Evolutionary conservation across 192 early-diverging fungal species (phyloP).

Genomic region (Oehlia diaphana): DNA sequence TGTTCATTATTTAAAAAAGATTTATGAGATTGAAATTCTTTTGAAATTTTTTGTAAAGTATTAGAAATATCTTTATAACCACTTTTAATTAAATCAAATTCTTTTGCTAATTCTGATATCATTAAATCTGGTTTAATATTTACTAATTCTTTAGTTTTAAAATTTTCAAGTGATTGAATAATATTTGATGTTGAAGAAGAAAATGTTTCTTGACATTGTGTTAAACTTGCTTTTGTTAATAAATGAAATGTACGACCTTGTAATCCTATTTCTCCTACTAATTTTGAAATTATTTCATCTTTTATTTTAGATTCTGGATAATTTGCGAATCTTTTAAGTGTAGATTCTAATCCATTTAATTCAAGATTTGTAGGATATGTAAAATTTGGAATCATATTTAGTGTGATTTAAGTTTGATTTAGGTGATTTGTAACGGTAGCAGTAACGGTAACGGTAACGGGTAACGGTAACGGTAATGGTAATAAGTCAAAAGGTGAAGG

Average conservation of each 20-base stretch:
- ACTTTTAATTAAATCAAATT: not conserved
- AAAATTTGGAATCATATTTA: not conserved
- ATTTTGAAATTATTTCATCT: not conserved
- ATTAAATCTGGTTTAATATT: too few relatives aligned
- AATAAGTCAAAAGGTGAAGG: too few relatives aligned
- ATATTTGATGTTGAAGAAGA: not conserved
- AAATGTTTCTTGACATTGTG: not conserved
- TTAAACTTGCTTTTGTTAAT: not conserved
- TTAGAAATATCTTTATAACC: not conserved
- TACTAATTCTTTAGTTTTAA: not conserved
- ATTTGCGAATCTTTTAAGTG: slow-evolving; percentile 5
- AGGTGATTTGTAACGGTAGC: too few relatives aligned
- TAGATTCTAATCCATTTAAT: not conserved
- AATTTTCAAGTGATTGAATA: not conserved
- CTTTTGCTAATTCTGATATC: not conserved
- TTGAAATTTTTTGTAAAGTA: not conserved
- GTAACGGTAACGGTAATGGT: too few relatives aligned
- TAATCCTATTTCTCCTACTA: not conserved
- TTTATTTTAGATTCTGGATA: slow-evolving; percentile 1
- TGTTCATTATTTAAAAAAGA: not conserved
- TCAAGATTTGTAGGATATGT: not conserved
- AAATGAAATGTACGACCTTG: not conserved
- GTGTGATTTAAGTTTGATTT: too few relatives aligned
- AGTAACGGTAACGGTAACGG: too few relatives aligned
- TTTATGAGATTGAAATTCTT: not conserved